Conservation (phyloP, 2,329 filamentous ascomycete genomes). For the Cercospora nicotianae region DNA sequence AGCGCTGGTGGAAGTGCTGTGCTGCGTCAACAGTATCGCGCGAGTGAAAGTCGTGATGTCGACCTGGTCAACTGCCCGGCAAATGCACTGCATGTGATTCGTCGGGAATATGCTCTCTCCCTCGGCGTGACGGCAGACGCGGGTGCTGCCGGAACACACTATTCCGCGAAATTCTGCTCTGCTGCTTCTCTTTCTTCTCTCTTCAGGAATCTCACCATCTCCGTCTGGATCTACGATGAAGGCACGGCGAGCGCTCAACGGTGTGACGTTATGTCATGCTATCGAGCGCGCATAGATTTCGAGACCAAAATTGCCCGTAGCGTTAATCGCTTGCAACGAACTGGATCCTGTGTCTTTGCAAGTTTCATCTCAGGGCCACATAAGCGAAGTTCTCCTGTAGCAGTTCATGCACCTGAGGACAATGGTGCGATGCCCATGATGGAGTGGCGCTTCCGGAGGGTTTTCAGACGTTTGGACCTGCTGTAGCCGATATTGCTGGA, state of each 20-base stretch:
- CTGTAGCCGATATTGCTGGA: neutral
- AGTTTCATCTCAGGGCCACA: constrained; percentile 58
- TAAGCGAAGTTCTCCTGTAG: neutral
- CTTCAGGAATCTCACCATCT: constrained; percentile 33
- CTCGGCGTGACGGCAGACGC: constrained; percentile 2
- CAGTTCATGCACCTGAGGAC: neutral
- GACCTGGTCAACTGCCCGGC: neutral
- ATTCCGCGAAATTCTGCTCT: neutral
- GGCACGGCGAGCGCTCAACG: constrained; percentile 35
- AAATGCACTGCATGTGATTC: neutral
- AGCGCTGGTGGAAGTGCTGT: constrained; percentile 15
- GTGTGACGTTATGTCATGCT: constrained; percentile 37
- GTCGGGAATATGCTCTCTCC: neutral
- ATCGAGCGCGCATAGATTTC: constrained; percentile 40
- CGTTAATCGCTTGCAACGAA: constrained; percentile 50
- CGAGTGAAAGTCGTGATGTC: constrained; percentile 35
- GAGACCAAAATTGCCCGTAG: constrained; percentile 48
- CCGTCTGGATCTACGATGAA: constrained; percentile 39
- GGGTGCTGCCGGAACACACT: neutral
- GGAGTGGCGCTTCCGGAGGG: neutral
- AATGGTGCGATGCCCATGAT: neutral
- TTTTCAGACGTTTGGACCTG: neutral
- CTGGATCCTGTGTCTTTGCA: constrained; percentile 16
- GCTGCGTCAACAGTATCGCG: constrained; percentile 6
- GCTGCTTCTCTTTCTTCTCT: constrained; percentile 20